Base-by-base conservation (phyloP, 495 filamentous ascomycete genomes). In the Podospora bellae-mahoneyi region DNA sequence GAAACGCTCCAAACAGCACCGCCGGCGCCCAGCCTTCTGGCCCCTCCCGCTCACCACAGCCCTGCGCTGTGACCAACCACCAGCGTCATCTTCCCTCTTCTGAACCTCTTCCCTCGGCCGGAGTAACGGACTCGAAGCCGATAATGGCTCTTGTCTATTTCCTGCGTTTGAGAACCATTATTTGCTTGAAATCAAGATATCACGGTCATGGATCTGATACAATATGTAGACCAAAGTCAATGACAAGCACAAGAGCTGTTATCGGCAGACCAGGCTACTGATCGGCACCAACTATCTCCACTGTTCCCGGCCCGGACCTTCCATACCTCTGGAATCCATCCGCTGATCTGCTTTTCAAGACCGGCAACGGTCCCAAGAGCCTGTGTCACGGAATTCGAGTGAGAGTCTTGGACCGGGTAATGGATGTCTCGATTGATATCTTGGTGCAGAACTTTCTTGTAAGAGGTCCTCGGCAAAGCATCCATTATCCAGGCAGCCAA, bases 101-200 rank as follows among this genome's bases (percentile, higher is more conserved):
- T 56, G 55, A 54, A 5, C 56, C n/a, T n/a, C 56, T 48, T 16
- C 61, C 61, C 62, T 67, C 39, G 39, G 57, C 65, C 70, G 70
- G 70, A 67, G 64, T 60, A 65, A 67, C 70, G 62, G 69, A 66
- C 59, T 32, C 27, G 61, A 23, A 63, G 66, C 66, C 69, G 69
- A 66, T 48, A 48, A 48, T 48, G 39, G 39, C 39, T 48, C 39
- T 13, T 48, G 39, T 48, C 39, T 48, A 10, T 13, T 16, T 10
- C 39, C 7, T 2, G 39, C 3, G 15, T 2, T 16, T 16, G 7
- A 16, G 9, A 13, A 48, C 39, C 15, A 48, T 48, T 48, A 0
- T 0, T 9, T 16, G 39, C 9, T 13, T 48, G 39, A 48, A 16
- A 10, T 48, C 1, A 48, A 48, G 9, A 48, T 48, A 48, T 48